A percentile compares a stretch with the other conserved stretches of the same genome.
phyloP scores from a whole-genome alignment of 768 basidiomycete species.

The Rhodotorula diobovata region DNA sequence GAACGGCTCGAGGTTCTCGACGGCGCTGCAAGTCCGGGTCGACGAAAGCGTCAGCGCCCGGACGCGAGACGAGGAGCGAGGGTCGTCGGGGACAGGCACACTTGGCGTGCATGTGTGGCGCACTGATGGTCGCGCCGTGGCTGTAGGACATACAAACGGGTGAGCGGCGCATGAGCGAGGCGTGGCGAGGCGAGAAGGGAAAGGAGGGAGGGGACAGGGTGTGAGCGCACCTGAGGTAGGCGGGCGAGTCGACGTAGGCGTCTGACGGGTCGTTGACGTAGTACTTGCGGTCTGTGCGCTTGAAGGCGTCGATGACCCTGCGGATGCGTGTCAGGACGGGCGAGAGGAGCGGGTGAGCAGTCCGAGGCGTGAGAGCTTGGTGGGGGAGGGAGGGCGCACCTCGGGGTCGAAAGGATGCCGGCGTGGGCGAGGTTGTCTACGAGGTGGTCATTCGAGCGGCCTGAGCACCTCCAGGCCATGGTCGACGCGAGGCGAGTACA shows the following conservation, averaged over 20 bases:
- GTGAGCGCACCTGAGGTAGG: slow-evolving; percentile 50
- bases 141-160: slow-evolving; percentile 55
- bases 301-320: slow-evolving; percentile 30
- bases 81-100: too few relatives aligned
- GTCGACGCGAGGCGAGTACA: not conserved
- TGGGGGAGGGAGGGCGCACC: not conserved
- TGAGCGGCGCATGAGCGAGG: slow-evolving; percentile 3
- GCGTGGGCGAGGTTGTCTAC: slow-evolving; percentile 57
- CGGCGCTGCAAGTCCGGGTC: slow-evolving; percentile 50
- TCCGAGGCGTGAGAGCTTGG: too few relatives aligned
- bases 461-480: slow-evolving; percentile 82
- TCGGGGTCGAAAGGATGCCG: slow-evolving; percentile 9
- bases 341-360: too few relatives aligned
- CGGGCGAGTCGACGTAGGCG: slow-evolving; percentile 77
- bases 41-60: not conserved
- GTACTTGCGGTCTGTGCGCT: slow-evolving; percentile 15
- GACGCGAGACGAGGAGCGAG: not conserved
- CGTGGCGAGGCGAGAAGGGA: not conserved
- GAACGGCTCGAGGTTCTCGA: slow-evolving; percentile 68
- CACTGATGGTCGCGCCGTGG: slow-evolving; percentile 85
- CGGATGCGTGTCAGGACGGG: not conserved
- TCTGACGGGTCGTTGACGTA: slow-evolving; percentile 32
- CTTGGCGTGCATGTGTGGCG: slow-evolving; percentile 79
- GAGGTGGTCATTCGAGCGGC: slow-evolving; percentile 66
- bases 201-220: not conserved